Conservation (phyloP, 257 asterid species). For the Gentiana macrophylla region DNA sequence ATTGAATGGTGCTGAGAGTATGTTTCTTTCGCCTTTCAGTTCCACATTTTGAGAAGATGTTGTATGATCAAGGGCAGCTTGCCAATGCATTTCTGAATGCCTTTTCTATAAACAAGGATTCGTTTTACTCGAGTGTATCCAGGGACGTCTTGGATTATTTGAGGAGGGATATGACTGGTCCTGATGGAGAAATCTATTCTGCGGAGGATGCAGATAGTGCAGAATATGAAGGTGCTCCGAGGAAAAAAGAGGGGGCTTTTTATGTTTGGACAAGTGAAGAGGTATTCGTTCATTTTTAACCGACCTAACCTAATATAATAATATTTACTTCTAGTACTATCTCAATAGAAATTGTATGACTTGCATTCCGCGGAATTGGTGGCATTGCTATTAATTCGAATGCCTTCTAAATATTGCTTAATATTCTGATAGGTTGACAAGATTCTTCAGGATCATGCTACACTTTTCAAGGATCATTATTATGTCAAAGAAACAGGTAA, state of each 20-base stretch:
- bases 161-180: constrained; percentile 93
- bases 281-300: constrained; percentile 25
- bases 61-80: constrained; percentile 97
- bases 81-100: constrained; percentile 62
- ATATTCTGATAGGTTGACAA: constrained; percentile 42
- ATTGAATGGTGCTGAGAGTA: background rate
- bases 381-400: background rate
- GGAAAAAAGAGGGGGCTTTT: constrained; percentile 92
- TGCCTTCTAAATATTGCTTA: background rate
- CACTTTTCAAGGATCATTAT: constrained; percentile 66
- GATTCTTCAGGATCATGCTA: constrained; percentile 63
- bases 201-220: constrained; percentile 99
- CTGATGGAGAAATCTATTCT: constrained; percentile 74
- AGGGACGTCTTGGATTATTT: constrained; percentile 82
- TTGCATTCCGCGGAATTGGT: background rate
- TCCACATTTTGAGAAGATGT: constrained; percentile 98
- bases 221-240: constrained; percentile 52
- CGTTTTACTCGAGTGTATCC: constrained; percentile 42
- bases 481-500: constrained; percentile 74
- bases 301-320: too few relatives aligned
- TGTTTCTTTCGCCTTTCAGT: constrained; percentile 37
- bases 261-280: constrained; percentile 77
- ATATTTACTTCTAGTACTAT: too few relatives aligned
- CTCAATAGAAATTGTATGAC: too few relatives aligned
- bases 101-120: constrained; percentile 63